Percentiles rank a stretch among this genome's conserved stretches.
Evolutionary conservation across 2,329 filamentous ascomycete genomes (phyloP).

Genomic region (Xylaria sp.): DNA sequence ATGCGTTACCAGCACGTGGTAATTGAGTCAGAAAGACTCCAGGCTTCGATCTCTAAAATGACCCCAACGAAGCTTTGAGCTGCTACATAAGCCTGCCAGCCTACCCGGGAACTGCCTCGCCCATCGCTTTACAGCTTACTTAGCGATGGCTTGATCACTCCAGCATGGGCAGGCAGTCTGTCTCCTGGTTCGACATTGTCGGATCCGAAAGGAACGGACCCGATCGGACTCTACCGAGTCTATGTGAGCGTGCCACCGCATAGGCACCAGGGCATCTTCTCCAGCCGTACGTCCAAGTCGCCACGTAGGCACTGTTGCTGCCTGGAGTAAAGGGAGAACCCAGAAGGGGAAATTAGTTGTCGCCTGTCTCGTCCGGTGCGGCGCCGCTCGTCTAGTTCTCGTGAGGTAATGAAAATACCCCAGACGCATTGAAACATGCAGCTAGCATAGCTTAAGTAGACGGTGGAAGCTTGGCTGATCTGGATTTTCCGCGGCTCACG

Average conservation of each 20-base stretch:
- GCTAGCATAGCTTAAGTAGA: slow-evolving; percentile 12
- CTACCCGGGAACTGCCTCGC: slow-evolving; percentile 9
- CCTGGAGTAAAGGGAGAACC: slow-evolving; percentile 17
- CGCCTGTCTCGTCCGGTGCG: slow-evolving; percentile 16
- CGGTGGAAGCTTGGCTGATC: slow-evolving; percentile 25
- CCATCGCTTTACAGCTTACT: background rate
- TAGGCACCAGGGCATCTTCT: background rate
- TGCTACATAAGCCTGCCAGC: background rate
- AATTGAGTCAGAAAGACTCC: slow-evolving; percentile 13
- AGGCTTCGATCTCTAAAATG: background rate
- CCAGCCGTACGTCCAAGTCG: slow-evolving; percentile 4
- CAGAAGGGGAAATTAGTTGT: slow-evolving; percentile 15
- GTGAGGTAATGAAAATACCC: slow-evolving; percentile 47
- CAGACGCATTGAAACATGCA: slow-evolving; percentile 23
- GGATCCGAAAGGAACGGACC: slow-evolving; percentile 22
- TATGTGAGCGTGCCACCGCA: background rate
- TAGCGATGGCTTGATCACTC: background rate
- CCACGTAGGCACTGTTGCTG: slow-evolving; percentile 21
- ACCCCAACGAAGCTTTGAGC: background rate
- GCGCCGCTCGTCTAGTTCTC: slow-evolving; percentile 37
- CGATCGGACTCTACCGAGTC: background rate
- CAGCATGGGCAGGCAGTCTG: background rate
- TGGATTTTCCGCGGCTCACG: slow-evolving; percentile 35
- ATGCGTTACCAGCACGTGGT: slow-evolving; percentile 38
- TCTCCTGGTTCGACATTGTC: slow-evolving; percentile 4